Base-by-base conservation (phyloP, 225 moss, liverwort and hornwort genomes). In the Physcomitrium patens region DNA sequence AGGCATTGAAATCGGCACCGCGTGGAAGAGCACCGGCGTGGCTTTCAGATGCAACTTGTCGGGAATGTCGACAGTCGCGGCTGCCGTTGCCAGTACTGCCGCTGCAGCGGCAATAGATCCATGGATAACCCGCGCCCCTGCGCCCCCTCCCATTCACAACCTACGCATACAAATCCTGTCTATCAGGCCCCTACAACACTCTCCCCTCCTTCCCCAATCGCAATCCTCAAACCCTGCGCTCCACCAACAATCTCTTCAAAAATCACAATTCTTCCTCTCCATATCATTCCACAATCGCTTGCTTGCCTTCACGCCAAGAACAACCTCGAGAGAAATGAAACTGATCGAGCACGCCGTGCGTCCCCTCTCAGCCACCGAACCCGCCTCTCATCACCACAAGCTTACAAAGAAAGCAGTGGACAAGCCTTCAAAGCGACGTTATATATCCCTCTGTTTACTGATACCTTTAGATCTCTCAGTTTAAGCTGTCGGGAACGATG, bases 81-180 rank as follows among this genome's bases (percentile, higher is more conserved):
- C 85, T 11, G 89, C 90, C 70, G 88, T 86, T 10, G 79, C 94
- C 37, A 96, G 65, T 3, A 88, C 92, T 26, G 89, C 94, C 51
- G 89, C 92, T 27, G 86, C 94, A 9, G 86, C 92, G 23, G 78
- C 88, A 43, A 85, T 65, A 19, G 82, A 58, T 26, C 84, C 80
- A 78, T 81, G 80, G 28, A 80, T 71, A 10, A 69, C 72, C 12
- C 88, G 85, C 61, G 46, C 69, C 52, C 70, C 83, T 77, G 76
- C 69, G 22, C 85, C 76, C 12, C 72, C 57, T 49, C 81, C 83
- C 88, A 89, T 86, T 74, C 83, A 86, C 82, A 76, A 53, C 74
- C 59, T 63, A 56, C 69, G 77, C 79, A 85, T 79, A 49, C 53
- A 75, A 72, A 41, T 0, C 6, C 51, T 50, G 7, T 17, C 64